Evolutionary conservation across 352 stramenopile genomes (phyloP), one percentile per base, ranked within the genome.

Genomic region (Peronosclerospora sorghi): DNA sequence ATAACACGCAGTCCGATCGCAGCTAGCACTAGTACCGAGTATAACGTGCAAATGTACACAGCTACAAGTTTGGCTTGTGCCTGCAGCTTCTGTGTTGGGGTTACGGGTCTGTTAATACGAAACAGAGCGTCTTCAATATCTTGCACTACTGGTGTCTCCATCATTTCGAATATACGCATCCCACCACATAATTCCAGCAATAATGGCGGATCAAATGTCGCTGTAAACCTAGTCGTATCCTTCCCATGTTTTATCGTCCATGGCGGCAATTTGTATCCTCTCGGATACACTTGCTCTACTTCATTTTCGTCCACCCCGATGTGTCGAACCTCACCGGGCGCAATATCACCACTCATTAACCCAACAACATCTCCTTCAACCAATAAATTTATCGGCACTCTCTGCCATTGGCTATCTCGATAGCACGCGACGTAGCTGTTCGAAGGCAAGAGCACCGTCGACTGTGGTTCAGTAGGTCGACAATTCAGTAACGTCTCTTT

Each of bases 141-240:
- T 10, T 73, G 56, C 14, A 88, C 49, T 23, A 89, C 74, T 0
- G 80, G 80, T 14, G 80, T 93, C 67, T 93, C 78, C 46, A 73
- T 55, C 77, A 93, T 85, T 35, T 76, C 62, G 34, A 87, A 90
- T n/a, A 93, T 63, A 12, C 79, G 72, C 75, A 93, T 93, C 44
- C 89, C 77, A 5, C 80, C 80, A 35, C 80, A 93, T 14, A 93
- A 60, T 32, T 77, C 62, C n/a, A 93, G 51, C 26, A 93, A 32
- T 32, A 88, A 48, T 13, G 73, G 53, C 6, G 77, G 63, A 34
- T 89, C 65, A 50, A 92, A 92, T 26, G 80, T 92, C 5, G 71
- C 76, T 5, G 83, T 86, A 45, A 56, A 78, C 10, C 80, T 62
- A 18, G 68, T 41, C 14, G 62, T 75, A 12, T 88, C 78, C n/a